Evolutionary conservation across 2,329 filamentous ascomycete genomes (phyloP), one percentile per base, ranked within the genome.

Genomic region (Epichloe hybrida): DNA sequence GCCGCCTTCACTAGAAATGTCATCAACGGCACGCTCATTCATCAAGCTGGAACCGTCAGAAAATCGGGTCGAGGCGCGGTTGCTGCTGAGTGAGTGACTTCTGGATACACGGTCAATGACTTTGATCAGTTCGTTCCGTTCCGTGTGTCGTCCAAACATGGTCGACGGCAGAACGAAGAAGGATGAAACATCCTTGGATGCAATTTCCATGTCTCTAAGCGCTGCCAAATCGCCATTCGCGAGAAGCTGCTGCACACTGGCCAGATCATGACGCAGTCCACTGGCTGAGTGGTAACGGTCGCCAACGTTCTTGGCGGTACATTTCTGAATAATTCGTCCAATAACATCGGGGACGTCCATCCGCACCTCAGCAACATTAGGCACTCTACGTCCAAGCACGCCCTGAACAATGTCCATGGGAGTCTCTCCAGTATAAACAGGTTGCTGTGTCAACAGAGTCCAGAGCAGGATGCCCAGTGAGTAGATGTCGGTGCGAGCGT

Each of bases 401-500:
- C 83, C 88, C 63, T 96, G 90, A 56, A 97, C 88, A 43, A 96
- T 88, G 60, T 96, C 90, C 52, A 96, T 78, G 0, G 90, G 87
- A 0, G 81, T 84, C 12, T 81, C 76, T 9, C 88, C 91, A 37
- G 84, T 83, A 57, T 93, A 95, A 0, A 88, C 85, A 3, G 86
- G 79, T 58, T 83, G 79, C 31, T 89, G 88, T 2, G 87, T 86
- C 44, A 95, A 72, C 61, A 94, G 78, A 8, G 80, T 87, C 84
- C 88, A 96, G 64, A 96, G 91, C 1, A 96, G 67, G 39, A 96
- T 83, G 4, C 91, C 91, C 1, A 96, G 72, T 0, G 88, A 90
- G 69, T 96, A 96, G 35, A 96, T 94, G 65, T 97, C 91, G 15
- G 91, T 96, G 40, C 91, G 80, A 42, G 80, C 87, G 66, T 96